A percentile compares a stretch with the other conserved stretches of the same genome.
Evolutionary conservation across 306 rosid genomes (phyloP).

Genomic region (Cicer arietinum): DNA sequence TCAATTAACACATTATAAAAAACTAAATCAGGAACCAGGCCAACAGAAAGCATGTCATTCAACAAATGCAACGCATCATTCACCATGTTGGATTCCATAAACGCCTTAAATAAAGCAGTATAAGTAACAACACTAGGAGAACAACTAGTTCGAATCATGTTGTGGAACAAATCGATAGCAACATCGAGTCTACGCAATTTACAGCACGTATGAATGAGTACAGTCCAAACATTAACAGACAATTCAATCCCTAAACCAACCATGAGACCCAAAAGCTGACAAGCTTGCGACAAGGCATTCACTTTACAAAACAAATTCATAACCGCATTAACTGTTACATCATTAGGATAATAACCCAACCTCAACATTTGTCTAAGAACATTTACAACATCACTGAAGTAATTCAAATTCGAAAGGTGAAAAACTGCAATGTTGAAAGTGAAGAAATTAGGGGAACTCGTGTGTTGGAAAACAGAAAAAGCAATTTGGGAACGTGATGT

Average conservation of each 20-base stretch:
- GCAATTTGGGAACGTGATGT: conserved; percentile 47
- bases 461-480: conserved; percentile 48
- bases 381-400: conserved; percentile 1
- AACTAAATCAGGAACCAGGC: conserved; percentile 55
- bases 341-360: conserved; percentile 53
- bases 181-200: conserved; percentile 46
- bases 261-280: conserved; percentile 65
- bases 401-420: conserved; percentile 55
- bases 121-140: conserved; percentile 56
- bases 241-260: conserved; percentile 50
- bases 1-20: conserved; percentile 68
- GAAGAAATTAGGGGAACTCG: conserved; percentile 54
- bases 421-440: conserved; percentile 57
- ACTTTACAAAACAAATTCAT: conserved; percentile 60
- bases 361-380: conserved; percentile 54
- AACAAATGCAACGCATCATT: conserved; percentile 52
- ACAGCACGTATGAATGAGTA: conserved; percentile 56
- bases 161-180: conserved; percentile 51
- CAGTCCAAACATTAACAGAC: conserved; percentile 46
- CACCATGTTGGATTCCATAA: conserved; percentile 54
- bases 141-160: conserved; percentile 51
- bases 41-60: conserved; percentile 50
- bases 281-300: conserved; percentile 52
- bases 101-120: conserved; percentile 68
- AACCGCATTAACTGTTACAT: conserved; percentile 50